Base-by-base conservation (phyloP, 169 alveolate genomes). In the Plasmodium adleri region DNA sequence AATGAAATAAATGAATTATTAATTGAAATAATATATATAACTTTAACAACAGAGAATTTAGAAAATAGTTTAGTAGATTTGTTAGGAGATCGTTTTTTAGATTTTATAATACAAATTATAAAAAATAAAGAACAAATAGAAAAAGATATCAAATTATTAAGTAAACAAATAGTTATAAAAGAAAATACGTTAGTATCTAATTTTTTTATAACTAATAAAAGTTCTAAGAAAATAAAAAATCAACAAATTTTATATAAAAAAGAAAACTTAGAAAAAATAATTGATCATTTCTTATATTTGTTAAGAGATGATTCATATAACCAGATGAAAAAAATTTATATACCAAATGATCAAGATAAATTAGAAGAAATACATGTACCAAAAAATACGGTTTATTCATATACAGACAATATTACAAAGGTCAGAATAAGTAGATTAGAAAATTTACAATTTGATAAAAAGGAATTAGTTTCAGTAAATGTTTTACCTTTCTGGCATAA, bases 341-440 rank as follows among this genome's bases (percentile, higher is more conserved):
- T 78, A 78, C 89, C 89, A 26, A 78, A 78, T 66, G 89, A 78
- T 64, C 78, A 78, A 4, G 66, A 78, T 71, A 50, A 66, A 20
- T 52, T 78, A 45, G 89, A 78, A 64, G 89, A 66, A 66, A 78
- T 78, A 5, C 56, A 64, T 43, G 89, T 78, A 20, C 89, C 89
- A 1, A 64, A 70, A 50, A 78, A 78, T 64, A 78, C 89, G 10
- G 6, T 49, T 10, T 78, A 78, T 59, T 64, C 76, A 9, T 66
- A 78, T 47, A 22, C 76, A 78, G 71, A 78, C 24, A 78, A 78
- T 54, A 50, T 78, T 3, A 78, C 89, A 67, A 78, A 78, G 54
- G 89, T 78, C 7, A 78, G 47, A 66, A 78, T 78, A 47, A 78
- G 47, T 60, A 78, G 89, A 78, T 66, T 78, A 22, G 67, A 64